Base-by-base conservation (phyloP, 257 asterid genomes). In the Forsythia suspensa region DNA sequence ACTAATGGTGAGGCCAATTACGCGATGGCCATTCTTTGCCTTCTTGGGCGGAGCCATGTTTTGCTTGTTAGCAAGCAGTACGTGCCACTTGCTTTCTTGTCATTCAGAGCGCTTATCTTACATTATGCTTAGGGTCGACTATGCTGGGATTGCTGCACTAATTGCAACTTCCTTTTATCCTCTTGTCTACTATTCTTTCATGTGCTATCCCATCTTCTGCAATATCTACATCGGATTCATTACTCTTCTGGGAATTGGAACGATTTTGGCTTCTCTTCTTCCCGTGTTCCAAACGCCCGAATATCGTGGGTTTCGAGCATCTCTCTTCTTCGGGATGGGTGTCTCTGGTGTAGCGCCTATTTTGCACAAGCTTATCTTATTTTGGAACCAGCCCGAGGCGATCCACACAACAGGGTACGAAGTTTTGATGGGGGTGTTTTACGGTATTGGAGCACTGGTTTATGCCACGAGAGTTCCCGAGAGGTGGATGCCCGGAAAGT, bases 31-130 rank as follows among this genome's bases (percentile, higher is more conserved):
- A 4, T 96, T 96, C 88, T 96, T 90, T 29, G 97, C 90, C 18
- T 96, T 96, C 90, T 79, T 96, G 82, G 96, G 98, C 1, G 98
- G 98, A 75, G 99, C 99, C 63, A 94, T 96, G 99, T 94, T 94
- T 71, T 96, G 98, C 90, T 83, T 96, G 80, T 85, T 96, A 39
- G 89, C 99, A 68, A 94, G 99, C 89, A 94, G 97, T 85, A 79
- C 90, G 0, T 96, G 99, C 86, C 99, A 96, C 88, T 80, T 94
- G 69, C 91, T 96, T 66, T 91, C 94, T 15, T 94, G 99, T 68
- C 99, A 96, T 83, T 94, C 99, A 0, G 77, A 90, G 41, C 98
- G 93, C 10, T 10, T 90, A 9, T 91, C 98, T 10, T 96, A 92
- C 90, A 78, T 94, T 72, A 87, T 96, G 97, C 93, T 94, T 8